Percentiles rank a stretch among this genome's conserved stretches.
phyloP scores from a whole-genome alignment of 495 filamentous ascomycete genomes.

The Aspergillus asperescens region DNA sequence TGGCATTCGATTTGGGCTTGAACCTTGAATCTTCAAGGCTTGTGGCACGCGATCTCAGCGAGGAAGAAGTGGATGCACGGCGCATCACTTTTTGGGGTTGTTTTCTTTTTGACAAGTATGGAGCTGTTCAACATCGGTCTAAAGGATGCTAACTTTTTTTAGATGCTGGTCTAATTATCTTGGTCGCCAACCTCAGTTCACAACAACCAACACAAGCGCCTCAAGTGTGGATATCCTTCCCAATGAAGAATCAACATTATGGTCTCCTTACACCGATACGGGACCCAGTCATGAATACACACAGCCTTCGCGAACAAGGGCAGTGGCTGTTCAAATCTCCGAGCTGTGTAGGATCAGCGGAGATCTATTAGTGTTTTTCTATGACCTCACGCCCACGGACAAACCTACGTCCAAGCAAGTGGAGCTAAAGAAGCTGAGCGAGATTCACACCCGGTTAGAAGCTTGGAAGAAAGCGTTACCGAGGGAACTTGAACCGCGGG shows the following conservation, averaged over 20 bases:
- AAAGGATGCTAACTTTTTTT: conserved; percentile 16
- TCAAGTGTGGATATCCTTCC: conserved; percentile 92
- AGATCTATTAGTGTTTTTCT: conserved; percentile 85
- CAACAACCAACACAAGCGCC: conserved; percentile 68
- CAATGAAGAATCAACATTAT: conserved; percentile 73
- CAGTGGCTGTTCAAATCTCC: conserved; percentile 76
- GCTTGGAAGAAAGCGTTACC: conserved; percentile 86
- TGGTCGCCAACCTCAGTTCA: conserved; percentile 83
- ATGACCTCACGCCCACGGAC: conserved; percentile 66
- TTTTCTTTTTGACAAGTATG: conserved; percentile 90
- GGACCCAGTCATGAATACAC: conserved; percentile 63
- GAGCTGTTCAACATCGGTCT: conserved; percentile 2
- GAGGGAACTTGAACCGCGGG: conserved; percentile 80
- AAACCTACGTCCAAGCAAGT: conserved; percentile 59
- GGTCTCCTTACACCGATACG: conserved; percentile 85
- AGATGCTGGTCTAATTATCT: conserved; percentile 98
- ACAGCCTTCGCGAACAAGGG: conserved; percentile 78
- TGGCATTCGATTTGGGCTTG: conserved; percentile 90
- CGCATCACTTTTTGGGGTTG: conserved; percentile 98
- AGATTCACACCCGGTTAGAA: conserved; percentile 85
- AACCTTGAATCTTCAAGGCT: conserved; percentile 76
- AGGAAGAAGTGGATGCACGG: conserved; percentile 82
- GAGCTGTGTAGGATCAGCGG: conserved; percentile 87
- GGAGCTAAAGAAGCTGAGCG: conserved; percentile 90
- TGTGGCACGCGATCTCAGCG: conserved; percentile 56